Evolutionary conservation across 2,329 filamentous ascomycete genomes (phyloP).

Genomic region (Colletotrichum eremochloae): DNA sequence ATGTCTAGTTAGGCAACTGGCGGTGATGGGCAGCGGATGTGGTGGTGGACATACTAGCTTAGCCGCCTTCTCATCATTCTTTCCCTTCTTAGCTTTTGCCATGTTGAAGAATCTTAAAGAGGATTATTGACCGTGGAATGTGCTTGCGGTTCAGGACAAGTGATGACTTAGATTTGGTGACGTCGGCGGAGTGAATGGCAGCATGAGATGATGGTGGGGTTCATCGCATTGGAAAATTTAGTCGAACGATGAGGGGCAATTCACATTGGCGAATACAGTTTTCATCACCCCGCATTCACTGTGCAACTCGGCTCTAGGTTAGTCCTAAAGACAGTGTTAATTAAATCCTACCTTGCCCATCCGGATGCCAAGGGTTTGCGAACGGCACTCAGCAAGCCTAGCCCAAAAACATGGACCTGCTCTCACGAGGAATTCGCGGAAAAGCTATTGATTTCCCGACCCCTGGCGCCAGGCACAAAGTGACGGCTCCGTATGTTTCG

Average conservation of each 20-base stretch:
- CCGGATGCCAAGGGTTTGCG: neutral
- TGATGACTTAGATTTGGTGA: conserved; percentile 31
- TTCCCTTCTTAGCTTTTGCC: conserved; percentile 66
- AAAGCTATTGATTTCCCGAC: neutral
- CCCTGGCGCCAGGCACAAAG: neutral
- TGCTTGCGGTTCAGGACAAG: conserved; percentile 5
- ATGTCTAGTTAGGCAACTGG: conserved; percentile 44
- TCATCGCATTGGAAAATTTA: conserved; percentile 34
- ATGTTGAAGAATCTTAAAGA: conserved; percentile 47
- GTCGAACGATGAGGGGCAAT: conserved; percentile 36
- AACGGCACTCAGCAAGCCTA: neutral
- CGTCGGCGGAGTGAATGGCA: conserved; percentile 38
- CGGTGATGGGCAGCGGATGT: conserved; percentile 26
- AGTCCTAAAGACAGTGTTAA: conserved; percentile 16
- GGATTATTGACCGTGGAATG: conserved; percentile 1
- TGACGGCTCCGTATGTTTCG: neutral
- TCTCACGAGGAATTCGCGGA: neutral
- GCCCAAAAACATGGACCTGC: too few species aligned
- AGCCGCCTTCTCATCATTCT: conserved; percentile 63
- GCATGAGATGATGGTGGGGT: conserved; percentile 41
- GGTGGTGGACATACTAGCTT: conserved; percentile 55
- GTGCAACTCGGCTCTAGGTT: neutral
- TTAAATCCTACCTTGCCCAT: neutral
- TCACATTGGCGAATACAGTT: conserved; percentile 27
- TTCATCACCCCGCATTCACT: conserved; percentile 22